Conservation (phyloP, 495 filamentous ascomycete species). For the Staphylotrichum longicolle region DNA sequence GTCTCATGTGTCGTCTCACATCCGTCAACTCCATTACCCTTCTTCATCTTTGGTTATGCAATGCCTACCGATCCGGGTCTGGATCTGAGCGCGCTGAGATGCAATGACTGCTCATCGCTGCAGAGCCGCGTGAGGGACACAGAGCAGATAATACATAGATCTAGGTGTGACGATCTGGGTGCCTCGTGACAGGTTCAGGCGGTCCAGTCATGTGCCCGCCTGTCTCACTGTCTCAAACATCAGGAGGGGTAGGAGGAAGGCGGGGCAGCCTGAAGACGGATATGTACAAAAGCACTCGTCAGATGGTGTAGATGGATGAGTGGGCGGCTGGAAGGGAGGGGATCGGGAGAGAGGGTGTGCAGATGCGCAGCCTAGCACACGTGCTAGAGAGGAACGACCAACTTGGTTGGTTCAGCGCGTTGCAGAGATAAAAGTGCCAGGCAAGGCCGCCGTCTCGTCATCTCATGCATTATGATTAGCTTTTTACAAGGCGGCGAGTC, state of each 20-base stretch:
- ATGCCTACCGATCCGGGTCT: too few relatives aligned
- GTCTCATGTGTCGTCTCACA: neutral
- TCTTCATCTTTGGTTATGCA: too few relatives aligned
- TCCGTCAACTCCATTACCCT: too few relatives aligned
- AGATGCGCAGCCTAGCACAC: neutral
- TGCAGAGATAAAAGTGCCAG: too few relatives aligned
- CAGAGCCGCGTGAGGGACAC: too few relatives aligned
- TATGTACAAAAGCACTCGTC: neutral
- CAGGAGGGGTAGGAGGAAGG: conserved; percentile 7
- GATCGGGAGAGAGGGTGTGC: neutral
- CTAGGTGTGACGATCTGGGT: neutral
- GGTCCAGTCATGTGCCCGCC: conserved; percentile 27
- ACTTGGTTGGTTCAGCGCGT: too few relatives aligned
- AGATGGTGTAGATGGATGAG: conserved; percentile 6
- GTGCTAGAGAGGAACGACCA: neutral
- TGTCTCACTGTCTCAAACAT: conserved; percentile 24
- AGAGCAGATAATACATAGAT: too few relatives aligned
- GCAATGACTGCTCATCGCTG: too few relatives aligned
- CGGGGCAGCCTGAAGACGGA: neutral
- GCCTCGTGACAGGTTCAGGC: conserved; percentile 19
- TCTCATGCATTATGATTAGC: neutral
- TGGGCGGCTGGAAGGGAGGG: neutral
- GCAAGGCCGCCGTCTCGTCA: too few relatives aligned
- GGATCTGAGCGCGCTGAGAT: too few relatives aligned
- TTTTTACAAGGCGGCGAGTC: neutral